Evolutionary conservation across 2,329 filamentous ascomycete genomes (phyloP).

Genomic region (Hymenotorrendiella dingleyae): DNA sequence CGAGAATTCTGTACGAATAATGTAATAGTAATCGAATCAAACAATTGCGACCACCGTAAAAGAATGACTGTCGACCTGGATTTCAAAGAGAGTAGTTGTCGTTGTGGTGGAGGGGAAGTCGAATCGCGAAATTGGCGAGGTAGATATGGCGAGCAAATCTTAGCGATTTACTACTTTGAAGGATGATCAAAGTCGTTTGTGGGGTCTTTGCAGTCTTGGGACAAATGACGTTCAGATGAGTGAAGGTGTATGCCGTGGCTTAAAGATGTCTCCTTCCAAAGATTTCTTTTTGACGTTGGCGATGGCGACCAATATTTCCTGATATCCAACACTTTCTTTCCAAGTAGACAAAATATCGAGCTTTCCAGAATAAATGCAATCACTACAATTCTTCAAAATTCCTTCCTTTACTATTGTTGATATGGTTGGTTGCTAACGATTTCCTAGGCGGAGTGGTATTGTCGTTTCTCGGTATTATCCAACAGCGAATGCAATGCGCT

Average conservation of each 20-base stretch:
- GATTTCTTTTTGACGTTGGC: neutral
- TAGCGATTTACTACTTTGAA: too few relatives aligned
- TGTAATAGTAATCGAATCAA: neutral
- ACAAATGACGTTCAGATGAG: too few relatives aligned
- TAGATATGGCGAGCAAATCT: too few relatives aligned
- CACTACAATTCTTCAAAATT: too few relatives aligned
- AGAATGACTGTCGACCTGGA: neutral
- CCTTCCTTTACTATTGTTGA: neutral
- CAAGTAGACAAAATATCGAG: too few relatives aligned
- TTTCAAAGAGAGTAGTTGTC: slow-evolving; percentile 5
- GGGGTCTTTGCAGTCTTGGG: too few relatives aligned
- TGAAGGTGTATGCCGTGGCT: too few relatives aligned
- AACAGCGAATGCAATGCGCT: slow-evolving; percentile 2
- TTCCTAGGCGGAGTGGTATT: neutral
- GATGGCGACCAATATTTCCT: neutral
- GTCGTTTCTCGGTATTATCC: neutral
- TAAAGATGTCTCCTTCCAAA: too few relatives aligned
- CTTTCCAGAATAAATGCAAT: too few relatives aligned
- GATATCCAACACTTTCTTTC: neutral
- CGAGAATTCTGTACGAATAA: neutral
- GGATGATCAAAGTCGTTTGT: too few relatives aligned
- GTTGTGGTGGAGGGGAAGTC: neutral
- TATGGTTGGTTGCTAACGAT: neutral
- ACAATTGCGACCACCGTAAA: neutral
- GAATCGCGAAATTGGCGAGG: neutral